Percentiles rank a stretch among this genome's conserved stretches.
These are phyloP conservation scores for Blepharisma stoltei DNA, from an alignment of 73 alveolate genomes.

Conservation along the genomic window DNA sequence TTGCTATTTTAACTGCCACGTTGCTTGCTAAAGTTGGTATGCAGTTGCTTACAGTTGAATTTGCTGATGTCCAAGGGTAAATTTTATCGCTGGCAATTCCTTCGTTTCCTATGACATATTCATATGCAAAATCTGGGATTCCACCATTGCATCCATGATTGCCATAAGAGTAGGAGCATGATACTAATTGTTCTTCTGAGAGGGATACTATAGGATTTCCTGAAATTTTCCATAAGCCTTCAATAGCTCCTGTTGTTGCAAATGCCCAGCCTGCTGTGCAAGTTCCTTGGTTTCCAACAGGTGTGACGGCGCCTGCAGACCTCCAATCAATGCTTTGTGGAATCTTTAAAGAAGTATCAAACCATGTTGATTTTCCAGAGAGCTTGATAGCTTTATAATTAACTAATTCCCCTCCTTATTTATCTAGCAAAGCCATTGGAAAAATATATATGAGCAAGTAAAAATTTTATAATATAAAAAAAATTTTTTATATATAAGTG, in stretches of 20 bases:
- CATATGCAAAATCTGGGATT: constrained; percentile 56
- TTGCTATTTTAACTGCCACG: neutral
- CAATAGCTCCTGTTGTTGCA: constrained; percentile 55
- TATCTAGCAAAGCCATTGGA: too few relatives aligned
- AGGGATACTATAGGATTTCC: constrained; percentile 4
- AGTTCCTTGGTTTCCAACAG: constrained; percentile 43
- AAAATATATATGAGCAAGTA: too few relatives aligned
- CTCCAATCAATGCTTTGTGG: constrained; percentile 55
- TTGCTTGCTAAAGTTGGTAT: neutral
- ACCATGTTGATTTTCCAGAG: too few relatives aligned
- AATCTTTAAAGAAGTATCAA: neutral
- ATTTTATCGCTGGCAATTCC: neutral
- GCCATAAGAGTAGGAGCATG: constrained; percentile 66
- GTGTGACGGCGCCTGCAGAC: constrained; percentile 43
- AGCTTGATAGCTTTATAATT: too few relatives aligned
- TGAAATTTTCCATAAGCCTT: constrained; percentile 21
- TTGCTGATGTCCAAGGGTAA: constrained; percentile 8
- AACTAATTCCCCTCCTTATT: too few relatives aligned
- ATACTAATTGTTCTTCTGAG: constrained; percentile 74
- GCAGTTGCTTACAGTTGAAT: neutral
- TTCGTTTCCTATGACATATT: constrained; percentile 30
- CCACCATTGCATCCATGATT: constrained; percentile 85
- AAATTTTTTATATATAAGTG: too few relatives aligned
- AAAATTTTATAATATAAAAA: too few relatives aligned
- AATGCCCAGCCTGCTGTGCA: constrained; percentile 64